Evolutionary conservation across 345 rosid genomes (phyloP).

Genomic region (Pistacia integerrima): DNA sequence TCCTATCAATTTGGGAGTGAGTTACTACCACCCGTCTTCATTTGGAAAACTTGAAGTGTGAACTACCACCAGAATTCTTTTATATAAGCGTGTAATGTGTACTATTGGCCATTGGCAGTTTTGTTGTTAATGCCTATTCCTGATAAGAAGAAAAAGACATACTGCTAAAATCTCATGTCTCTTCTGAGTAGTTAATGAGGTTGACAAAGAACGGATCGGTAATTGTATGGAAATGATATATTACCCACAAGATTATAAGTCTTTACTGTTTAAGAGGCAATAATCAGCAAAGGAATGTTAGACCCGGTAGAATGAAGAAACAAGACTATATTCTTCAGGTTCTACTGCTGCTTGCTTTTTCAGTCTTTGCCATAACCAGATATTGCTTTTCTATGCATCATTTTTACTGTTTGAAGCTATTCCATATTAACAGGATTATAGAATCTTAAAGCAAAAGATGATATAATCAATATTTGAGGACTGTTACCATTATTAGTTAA

Average conservation of each 20-base stretch:
- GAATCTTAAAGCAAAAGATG: background rate
- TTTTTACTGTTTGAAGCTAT: background rate
- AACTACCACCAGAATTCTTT: background rate
- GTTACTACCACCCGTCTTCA: too few species aligned
- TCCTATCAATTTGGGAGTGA: too few species aligned
- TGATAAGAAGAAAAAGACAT: background rate
- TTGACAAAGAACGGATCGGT: background rate
- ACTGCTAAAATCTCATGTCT: background rate
- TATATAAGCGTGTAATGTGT: background rate
- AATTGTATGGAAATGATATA: background rate
- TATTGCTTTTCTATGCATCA: background rate
- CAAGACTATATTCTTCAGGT: background rate
- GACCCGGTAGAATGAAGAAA: background rate
- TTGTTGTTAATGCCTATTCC: background rate
- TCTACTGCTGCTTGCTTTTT: slow-evolving; percentile 1
- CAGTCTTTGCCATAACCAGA: background rate
- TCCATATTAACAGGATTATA: background rate
- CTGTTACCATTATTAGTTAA: background rate
- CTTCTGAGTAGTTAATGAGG: background rate
- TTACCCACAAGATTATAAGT: background rate
- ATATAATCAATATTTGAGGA: too few species aligned
- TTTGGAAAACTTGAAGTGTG: background rate
- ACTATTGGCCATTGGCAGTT: background rate
- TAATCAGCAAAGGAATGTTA: background rate
- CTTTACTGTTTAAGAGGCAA: background rate